Base-by-base conservation (phyloP, 1,284 basidiomycete genomes). In the Rhizoctonia solani region DNA sequence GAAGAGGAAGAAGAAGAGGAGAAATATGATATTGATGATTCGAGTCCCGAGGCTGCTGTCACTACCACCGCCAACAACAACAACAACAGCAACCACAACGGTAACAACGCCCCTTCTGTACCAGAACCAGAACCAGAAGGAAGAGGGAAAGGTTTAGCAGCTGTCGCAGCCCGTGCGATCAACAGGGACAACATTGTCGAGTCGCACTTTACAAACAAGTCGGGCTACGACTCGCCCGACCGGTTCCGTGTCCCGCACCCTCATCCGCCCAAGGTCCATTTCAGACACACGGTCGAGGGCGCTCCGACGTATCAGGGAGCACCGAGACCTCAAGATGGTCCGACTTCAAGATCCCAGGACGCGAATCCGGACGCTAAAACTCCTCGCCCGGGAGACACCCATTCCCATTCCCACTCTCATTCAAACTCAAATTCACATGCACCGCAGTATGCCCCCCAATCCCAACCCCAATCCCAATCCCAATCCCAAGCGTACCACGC, bases 11-110 rank as follows among this genome's bases (percentile, higher is more conserved):
- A 82, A 44, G 82, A 90, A 53, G 87, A 89, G 44, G 92, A 93
- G 74, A 85, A 85, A 72, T 96, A 87, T 76, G 94, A 97, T 75
- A 96, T 96, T 67, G 90, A 95, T 73, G 93, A 96, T 79, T 90
- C 86, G 65, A 90, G 88, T 9, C 79, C 80, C 2, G 83, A 85
- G 56, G 81, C 79, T 11, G 76, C 77, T 21, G 70, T 79, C 23
- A 79, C 77, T n/a, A 70, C 66, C 6, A 32, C 69, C 29, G 52
- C 71, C 3, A 25, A 54, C n/a, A 66, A 41, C 30, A 39, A 2
- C 59, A 30, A 44, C 16, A 25, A 46, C 30, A 39, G 34, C 29
- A 67, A 37, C 44, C 27, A 23, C 70, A 23, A 59, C 30, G 37
- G 9, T 39, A 8, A 39, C n/a, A n/a, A n/a, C n/a, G n/a, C n/a